Evolutionary conservation across 148 eudicot genomes (phyloP).

Genomic region (Vaccinium myrtillus): DNA sequence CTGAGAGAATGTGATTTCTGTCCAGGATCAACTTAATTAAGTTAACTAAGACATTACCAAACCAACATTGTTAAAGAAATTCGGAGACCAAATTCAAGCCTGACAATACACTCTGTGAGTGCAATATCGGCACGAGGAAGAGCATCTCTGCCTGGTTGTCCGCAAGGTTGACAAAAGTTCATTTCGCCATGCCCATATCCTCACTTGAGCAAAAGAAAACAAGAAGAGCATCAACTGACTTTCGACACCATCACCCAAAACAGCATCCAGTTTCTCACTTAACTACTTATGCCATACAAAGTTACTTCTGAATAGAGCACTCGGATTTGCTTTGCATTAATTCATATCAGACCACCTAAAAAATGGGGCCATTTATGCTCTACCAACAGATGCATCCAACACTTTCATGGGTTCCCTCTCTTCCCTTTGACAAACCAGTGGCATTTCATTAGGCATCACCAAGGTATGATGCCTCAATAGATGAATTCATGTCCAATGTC

Average conservation of each 20-base stretch:
- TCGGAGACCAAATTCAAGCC: background rate
- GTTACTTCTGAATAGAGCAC: background rate
- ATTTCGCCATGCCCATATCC: background rate
- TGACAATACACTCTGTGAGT: background rate
- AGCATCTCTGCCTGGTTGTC: background rate
- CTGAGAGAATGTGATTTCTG: background rate
- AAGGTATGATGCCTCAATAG: background rate
- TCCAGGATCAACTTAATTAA: background rate
- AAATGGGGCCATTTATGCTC: background rate
- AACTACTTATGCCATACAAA: background rate
- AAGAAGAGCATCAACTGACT: background rate
- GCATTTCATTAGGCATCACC: background rate
- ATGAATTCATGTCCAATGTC: background rate
- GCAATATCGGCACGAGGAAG: background rate
- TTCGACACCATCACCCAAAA: constrained; percentile 1
- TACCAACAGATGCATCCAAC: background rate
- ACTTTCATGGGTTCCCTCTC: no score
- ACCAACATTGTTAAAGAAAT: background rate
- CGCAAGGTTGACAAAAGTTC: background rate
- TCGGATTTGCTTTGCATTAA: background rate
- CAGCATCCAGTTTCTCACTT: background rate
- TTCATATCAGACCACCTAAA: background rate
- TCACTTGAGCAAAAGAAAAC: background rate
- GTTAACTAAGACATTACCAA: background rate
- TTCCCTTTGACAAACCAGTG: no score